Conservation (phyloP, 1,284 basidiomycete species). For the Trichosporon ovoides region DNA sequence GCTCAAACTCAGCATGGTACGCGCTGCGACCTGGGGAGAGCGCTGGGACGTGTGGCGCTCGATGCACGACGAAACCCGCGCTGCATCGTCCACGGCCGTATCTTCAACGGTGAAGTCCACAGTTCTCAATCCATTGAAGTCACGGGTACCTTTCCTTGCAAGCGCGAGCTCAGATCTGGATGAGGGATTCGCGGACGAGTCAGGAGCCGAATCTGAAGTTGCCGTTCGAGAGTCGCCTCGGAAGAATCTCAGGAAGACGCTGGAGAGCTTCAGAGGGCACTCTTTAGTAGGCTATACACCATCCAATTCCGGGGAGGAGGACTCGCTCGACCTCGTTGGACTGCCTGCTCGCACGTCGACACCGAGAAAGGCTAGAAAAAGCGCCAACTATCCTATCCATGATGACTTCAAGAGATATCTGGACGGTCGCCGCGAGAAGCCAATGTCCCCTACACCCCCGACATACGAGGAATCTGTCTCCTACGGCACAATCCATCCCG, state of each 20-base stretch:
- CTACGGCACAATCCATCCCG: conserved; percentile 4
- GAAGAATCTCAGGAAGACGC: conserved; percentile 3
- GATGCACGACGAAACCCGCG: background rate
- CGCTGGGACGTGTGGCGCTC: conserved; percentile 42
- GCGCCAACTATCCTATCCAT: background rate
- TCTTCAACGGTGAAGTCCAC: background rate
- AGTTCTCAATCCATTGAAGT: conserved; percentile 12
- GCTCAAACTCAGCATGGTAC: conserved; percentile 44
- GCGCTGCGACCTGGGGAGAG: conserved; percentile 44
- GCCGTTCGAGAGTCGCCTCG: conserved; percentile 12
- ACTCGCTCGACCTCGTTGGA: background rate
- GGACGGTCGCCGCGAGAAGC: background rate
- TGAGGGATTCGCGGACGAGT: conserved; percentile 29
- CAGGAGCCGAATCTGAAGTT: conserved; percentile 11
- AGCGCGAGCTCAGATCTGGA: conserved; percentile 43
- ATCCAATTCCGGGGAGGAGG: conserved; percentile 8
- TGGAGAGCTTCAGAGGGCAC: background rate
- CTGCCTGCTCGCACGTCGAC: conserved; percentile 15
- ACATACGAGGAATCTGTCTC: conserved; percentile 12
- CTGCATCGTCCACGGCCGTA: background rate
- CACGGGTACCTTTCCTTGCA: conserved; percentile 40
- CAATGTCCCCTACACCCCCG: conserved; percentile 1
- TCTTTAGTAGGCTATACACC: conserved; percentile 19
- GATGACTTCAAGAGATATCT: conserved; percentile 9
- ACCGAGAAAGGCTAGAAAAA: background rate